These are phyloP conservation scores for Adansonia gregorii DNA, from an alignment of 441 rosid species.

Conservation along the genomic window DNA sequence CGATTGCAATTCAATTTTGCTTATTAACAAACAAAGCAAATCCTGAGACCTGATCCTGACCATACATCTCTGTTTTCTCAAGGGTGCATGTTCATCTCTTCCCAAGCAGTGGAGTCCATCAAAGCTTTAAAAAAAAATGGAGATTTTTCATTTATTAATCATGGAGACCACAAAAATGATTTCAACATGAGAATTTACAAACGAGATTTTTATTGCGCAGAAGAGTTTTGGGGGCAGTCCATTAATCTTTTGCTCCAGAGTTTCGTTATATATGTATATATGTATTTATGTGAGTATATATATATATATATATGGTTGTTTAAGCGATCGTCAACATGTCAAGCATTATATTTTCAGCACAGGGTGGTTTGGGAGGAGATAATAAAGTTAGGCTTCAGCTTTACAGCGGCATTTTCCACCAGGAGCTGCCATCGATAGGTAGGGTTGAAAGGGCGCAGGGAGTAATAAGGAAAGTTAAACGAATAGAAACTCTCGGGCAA, in stretches of 20 bases:
- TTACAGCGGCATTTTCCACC: neutral
- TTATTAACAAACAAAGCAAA: neutral
- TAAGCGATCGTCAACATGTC: neutral
- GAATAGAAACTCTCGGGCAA: neutral
- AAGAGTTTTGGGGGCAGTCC: neutral
- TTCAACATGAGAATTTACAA: neutral
- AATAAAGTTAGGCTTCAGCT: conserved; percentile 10
- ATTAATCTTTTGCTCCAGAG: neutral
- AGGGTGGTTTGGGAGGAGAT: neutral
- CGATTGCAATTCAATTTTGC: conserved; percentile 1
- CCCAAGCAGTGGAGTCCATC: conserved; percentile 13
- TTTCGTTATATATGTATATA: neutral
- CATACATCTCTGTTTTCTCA: neutral
- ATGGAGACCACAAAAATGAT: neutral
- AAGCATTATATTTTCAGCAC: conserved; percentile 18
- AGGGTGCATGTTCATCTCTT: conserved; percentile 15
- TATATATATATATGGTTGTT: too few relatives aligned
- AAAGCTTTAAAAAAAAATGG: conserved; percentile 6
- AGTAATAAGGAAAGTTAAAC: neutral
- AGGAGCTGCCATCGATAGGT: neutral
- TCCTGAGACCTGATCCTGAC: neutral
- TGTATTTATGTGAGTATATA: too few relatives aligned
- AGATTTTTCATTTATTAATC: neutral
- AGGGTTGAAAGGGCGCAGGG: neutral
- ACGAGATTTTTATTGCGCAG: neutral